A percentile compares a stretch with the other conserved stretches of the same genome.
phyloP scores from a whole-genome alignment of 305 asterid species.

The Rubia balearica region DNA sequence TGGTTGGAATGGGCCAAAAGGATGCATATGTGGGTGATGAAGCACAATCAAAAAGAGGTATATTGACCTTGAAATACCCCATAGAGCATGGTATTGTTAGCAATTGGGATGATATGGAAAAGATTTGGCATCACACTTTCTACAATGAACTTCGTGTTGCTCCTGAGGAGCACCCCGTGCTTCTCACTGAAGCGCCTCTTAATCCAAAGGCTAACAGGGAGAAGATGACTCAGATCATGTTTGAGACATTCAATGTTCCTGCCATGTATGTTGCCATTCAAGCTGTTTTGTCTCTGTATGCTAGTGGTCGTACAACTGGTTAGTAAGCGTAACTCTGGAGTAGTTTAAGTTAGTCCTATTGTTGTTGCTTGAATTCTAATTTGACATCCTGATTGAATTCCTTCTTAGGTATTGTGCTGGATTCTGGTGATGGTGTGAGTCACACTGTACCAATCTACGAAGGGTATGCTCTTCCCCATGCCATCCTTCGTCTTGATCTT shows the following conservation, averaged over 20 bases:
- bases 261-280: conserved; percentile 62
- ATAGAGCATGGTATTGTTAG: conserved; percentile 59
- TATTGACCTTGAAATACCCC: conserved; percentile 54
- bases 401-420: conserved; percentile 49
- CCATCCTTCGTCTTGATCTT: conserved; percentile 60
- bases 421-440: conserved; percentile 68
- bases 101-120: conserved; percentile 65
- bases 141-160: conserved; percentile 58
- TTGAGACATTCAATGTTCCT: conserved; percentile 47
- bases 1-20: conserved; percentile 64
- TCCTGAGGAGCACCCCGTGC: conserved; percentile 62
- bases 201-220: conserved; percentile 64
- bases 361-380: neutral
- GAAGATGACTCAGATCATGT: conserved; percentile 57
- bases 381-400: neutral
- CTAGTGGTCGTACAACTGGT: conserved; percentile 73
- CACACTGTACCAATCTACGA: conserved; percentile 62
- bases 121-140: conserved; percentile 48
- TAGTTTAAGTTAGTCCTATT: neutral
- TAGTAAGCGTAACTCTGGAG: conserved; percentile 10
- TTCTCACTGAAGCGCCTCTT: conserved; percentile 61
- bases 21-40: conserved; percentile 61
- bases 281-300: conserved; percentile 56
- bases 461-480: conserved; percentile 58
- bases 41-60: conserved; percentile 61